These are phyloP conservation scores for Hortiboletus campestris DNA, from an alignment of 768 basidiomycete species.

Conservation along the genomic window DNA sequence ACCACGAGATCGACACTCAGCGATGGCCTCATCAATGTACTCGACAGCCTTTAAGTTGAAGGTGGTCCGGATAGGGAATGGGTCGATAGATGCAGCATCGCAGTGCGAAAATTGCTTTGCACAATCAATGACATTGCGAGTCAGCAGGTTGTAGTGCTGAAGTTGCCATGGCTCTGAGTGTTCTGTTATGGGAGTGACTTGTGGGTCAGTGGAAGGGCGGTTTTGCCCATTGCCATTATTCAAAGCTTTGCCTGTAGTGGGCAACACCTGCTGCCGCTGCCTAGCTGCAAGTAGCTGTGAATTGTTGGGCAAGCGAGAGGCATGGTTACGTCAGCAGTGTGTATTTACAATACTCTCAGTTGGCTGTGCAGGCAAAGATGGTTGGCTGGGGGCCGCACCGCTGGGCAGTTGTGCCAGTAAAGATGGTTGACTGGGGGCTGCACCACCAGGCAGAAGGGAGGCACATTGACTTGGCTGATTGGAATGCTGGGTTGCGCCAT, in stretches of 20 bases:
- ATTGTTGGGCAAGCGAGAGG: background rate
- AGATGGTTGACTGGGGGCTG: too few species aligned
- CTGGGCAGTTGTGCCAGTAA: too few species aligned
- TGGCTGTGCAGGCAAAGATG: too few species aligned
- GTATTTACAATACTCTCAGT: background rate
- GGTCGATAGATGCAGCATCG: background rate
- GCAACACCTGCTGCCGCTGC: background rate
- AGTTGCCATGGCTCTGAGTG: conserved; percentile 1
- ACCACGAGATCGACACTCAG: background rate
- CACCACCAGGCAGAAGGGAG: too few species aligned
- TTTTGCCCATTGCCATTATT: background rate
- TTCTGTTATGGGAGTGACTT: background rate
- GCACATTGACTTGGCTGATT: too few species aligned
- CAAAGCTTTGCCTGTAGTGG: background rate
- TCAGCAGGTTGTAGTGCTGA: background rate
- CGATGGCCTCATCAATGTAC: background rate
- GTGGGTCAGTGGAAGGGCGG: background rate
- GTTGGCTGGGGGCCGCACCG: too few species aligned
- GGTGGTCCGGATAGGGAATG: background rate
- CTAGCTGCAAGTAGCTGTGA: background rate
- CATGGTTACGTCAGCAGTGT: background rate
- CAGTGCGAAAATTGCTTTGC: background rate
- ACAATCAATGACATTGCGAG: background rate
- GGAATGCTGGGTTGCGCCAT: too few species aligned
- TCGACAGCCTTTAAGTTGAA: background rate